A percentile compares a stretch with the other conserved stretches of the same genome.
These are phyloP conservation scores for Cladophialophora chaetospira DNA, from an alignment of 2,329 filamentous ascomycete genomes.

Conservation along the genomic window DNA sequence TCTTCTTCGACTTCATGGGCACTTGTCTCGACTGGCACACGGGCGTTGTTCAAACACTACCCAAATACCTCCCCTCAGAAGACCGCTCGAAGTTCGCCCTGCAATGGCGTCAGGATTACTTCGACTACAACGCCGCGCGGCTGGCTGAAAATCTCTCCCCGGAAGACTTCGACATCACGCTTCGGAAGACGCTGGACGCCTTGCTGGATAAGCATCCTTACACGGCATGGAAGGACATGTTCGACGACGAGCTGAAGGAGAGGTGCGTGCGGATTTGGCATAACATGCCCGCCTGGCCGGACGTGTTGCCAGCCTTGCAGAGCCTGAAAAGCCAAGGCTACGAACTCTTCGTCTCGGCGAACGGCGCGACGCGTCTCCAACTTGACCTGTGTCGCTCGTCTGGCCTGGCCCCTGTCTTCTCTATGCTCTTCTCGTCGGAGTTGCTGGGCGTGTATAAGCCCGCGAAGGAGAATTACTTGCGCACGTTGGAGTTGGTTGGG, in stretches of 20 bases:
- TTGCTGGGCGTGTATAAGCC: constrained; percentile 55
- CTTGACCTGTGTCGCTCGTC: constrained; percentile 55
- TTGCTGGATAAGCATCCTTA: constrained; percentile 38
- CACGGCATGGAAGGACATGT: constrained; percentile 22
- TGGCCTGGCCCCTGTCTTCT: constrained; percentile 51
- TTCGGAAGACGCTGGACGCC: constrained; percentile 44
- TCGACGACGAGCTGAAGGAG: not conserved
- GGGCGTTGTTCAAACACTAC: constrained; percentile 42
- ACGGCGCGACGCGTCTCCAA: constrained; percentile 58
- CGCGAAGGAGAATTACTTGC: constrained; percentile 49
- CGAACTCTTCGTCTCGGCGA: constrained; percentile 56
- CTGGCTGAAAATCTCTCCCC: constrained; percentile 39
- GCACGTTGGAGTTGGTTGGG: constrained; percentile 49
- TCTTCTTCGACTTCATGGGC: constrained; percentile 62
- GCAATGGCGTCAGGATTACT: constrained; percentile 55
- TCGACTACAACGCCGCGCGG: constrained; percentile 48
- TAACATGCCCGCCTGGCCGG: constrained; percentile 54
- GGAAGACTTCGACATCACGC: constrained; percentile 58
- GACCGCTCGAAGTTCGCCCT: constrained; percentile 48
- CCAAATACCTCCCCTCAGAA: constrained; percentile 36
- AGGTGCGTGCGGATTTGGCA: constrained; percentile 49
- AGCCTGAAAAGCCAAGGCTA: constrained; percentile 41
- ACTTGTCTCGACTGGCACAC: constrained; percentile 60
- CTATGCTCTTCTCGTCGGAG: constrained; percentile 57
- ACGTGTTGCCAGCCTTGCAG: constrained; percentile 49